Base-by-base conservation (phyloP, 2,329 filamentous ascomycete genomes). In the Macroventuria anomochaeta region DNA sequence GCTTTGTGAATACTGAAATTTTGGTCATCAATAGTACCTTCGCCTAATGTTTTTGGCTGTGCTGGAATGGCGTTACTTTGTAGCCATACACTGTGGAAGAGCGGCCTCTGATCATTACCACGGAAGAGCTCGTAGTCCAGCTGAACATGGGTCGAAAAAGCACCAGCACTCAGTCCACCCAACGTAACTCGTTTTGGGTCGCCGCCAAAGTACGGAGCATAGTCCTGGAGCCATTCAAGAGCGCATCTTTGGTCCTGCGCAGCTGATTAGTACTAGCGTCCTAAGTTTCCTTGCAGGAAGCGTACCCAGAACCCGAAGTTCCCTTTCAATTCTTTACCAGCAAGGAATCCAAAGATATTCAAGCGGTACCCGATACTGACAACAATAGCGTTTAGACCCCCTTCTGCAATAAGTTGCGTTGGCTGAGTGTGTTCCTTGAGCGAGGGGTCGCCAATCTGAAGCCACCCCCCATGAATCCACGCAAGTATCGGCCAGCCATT, bases 281-380 rank as follows among this genome's bases (percentile, higher is more conserved):
- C 2, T 2, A 2, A 3, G n/a, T 3, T 10, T 13, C 4, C 10
- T 2, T 15, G 1, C 7, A 10, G 5, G 7, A n/a, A 12, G 7
- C 49, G 8, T 33, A 53, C 46, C 52, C 46, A 55, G 5, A 55
- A 52, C 1, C 53, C 53, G 10, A 55, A 52, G 13, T 50, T 55
- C 3, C 41, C 53, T 13, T 52, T 41, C 29, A 55, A 10, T 4
- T 41, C 53, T 18, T 39, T n/a, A 7, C 39, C 53, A 38, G 46
- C 47, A n/a, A 52, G 53, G 15, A 55, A 55, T 3, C 53, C 53
- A 18, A 55, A 46, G 17, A 55, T 51, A 15, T 55, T 55, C 18
- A 55, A 18, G 21, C 53, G 53, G 25, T 55, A 55, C 7, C 47
- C 47, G 18, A 55, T 52, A 15, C 46, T 50, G 5, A 55, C 13